These are phyloP conservation scores for Phytophthora cajani DNA, from an alignment of 352 stramenopile species.

Conservation along the genomic window DNA sequence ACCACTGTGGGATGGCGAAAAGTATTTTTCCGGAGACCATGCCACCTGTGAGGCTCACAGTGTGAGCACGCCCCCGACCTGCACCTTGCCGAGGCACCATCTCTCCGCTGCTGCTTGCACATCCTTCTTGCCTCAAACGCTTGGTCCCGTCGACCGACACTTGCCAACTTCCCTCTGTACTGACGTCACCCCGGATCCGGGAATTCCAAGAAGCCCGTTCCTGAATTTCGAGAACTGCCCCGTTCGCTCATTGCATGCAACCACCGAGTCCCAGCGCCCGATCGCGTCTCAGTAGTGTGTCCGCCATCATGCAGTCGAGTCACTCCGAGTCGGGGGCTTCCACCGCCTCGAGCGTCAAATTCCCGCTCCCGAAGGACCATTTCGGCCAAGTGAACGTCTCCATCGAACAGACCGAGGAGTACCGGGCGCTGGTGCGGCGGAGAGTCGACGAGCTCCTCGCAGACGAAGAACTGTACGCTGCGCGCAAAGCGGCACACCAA, in stretches of 20 bases:
- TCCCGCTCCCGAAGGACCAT: constrained; percentile 41
- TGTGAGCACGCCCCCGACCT: neutral
- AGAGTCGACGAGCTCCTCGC: constrained; percentile 35
- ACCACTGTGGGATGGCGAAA: constrained; percentile 10
- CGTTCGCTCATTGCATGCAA: constrained; percentile 11
- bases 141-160: constrained; percentile 3
- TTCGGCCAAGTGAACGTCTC: constrained; percentile 42
- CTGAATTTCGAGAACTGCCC: constrained; percentile 4
- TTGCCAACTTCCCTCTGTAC: constrained; percentile 29
- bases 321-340: constrained; percentile 25
- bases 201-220: constrained; percentile 6
- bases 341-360: constrained; percentile 26
- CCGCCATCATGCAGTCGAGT: constrained; percentile 29
- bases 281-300: constrained; percentile 11
- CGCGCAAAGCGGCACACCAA: constrained; percentile 14
- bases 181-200: constrained; percentile 14
- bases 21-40: constrained; percentile 4
- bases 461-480: constrained; percentile 32
- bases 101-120: constrained; percentile 10
- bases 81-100: constrained; percentile 13
- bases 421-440: constrained; percentile 39
- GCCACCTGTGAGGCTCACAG: no score
- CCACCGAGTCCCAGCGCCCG: constrained; percentile 1
- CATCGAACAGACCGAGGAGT: constrained; percentile 40
- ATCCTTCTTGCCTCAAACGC: constrained; percentile 2